A percentile compares a stretch with the other conserved stretches of the same genome.
Conservation (phyloP, 2,329 filamentous ascomycete species). For the Fusarium chuoi region DNA sequence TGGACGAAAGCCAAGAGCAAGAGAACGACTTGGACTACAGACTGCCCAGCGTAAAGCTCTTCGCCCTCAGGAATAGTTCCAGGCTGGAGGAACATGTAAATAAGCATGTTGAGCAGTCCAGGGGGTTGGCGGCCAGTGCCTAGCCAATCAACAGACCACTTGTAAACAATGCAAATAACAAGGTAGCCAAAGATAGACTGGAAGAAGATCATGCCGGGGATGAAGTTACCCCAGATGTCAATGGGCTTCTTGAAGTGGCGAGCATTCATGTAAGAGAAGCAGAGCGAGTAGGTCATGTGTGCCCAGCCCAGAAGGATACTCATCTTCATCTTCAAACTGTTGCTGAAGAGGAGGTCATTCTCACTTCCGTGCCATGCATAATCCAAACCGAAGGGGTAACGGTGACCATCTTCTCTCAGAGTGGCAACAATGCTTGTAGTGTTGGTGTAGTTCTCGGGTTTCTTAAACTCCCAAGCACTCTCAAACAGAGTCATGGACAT, state of each 20-base stretch:
- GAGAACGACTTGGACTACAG: constrained; percentile 77
- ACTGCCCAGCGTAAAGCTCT: constrained; percentile 82
- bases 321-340: constrained; percentile 99
- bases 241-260: constrained; percentile 94
- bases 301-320: constrained; percentile 97
- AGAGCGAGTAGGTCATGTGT: constrained; percentile 98
- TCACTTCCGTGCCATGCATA: constrained; percentile 97
- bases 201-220: constrained; percentile 99
- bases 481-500: constrained; percentile 89
- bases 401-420: constrained; percentile 76
- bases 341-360: constrained; percentile 93
- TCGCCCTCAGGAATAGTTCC: constrained; percentile 71
- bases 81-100: constrained; percentile 98
- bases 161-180: constrained; percentile 93
- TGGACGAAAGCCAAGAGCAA: constrained; percentile 85
- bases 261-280: constrained; percentile 91
- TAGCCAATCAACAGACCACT: constrained; percentile 92
- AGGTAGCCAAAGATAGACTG: constrained; percentile 98
- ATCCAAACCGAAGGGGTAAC: constrained; percentile 95
- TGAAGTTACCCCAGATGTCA: constrained; percentile 96
- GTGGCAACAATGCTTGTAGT: constrained; percentile 72
- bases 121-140: constrained; percentile 74
- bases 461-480: constrained; percentile 86
- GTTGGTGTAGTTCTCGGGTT: constrained; percentile 73
- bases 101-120: constrained; percentile 96